A percentile compares a stretch with the other conserved stretches of the same genome.
Conservation (phyloP, 495 filamentous ascomycete species). For the Hypoxylon crocopeplum region DNA sequence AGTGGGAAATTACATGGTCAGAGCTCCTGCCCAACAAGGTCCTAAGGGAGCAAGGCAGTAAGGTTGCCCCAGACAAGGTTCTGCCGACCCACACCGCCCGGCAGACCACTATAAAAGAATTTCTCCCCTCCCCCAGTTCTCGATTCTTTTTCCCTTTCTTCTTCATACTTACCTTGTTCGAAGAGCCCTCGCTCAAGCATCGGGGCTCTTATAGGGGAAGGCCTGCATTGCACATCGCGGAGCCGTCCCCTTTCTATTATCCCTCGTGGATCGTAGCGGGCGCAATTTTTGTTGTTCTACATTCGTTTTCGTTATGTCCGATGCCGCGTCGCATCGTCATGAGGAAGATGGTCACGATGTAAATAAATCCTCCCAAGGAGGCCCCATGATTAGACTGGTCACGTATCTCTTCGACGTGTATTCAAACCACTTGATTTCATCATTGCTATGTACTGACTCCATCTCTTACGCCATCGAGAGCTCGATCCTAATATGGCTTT, state of each 20-base stretch:
- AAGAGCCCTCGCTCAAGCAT: constrained; percentile 67
- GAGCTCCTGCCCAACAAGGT: too few species aligned
- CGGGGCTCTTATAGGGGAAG: constrained; percentile 64
- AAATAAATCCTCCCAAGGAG: too few species aligned
- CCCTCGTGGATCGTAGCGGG: constrained; percentile 67
- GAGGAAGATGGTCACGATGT: constrained; percentile 29
- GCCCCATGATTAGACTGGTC: background rate
- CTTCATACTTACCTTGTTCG: constrained; percentile 80
- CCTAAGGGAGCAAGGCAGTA: too few species aligned
- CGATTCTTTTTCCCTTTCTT: constrained; percentile 48
- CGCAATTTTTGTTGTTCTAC: constrained; percentile 39
- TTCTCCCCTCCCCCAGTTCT: background rate
- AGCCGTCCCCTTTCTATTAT: constrained; percentile 69
- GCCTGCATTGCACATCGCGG: constrained; percentile 84
- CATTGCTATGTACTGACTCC: too few species aligned
- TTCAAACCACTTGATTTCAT: too few species aligned
- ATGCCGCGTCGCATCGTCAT: constrained; percentile 29
- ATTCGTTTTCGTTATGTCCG: constrained; percentile 29
- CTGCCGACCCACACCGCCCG: constrained; percentile 11
- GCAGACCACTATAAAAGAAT: constrained; percentile 10
- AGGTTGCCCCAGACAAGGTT: too few species aligned
- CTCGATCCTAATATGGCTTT: too few species aligned
- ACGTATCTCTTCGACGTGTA: too few species aligned
- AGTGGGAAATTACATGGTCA: too few species aligned
- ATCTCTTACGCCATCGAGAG: too few species aligned